Conservation (phyloP, 1,284 basidiomycete species). For the Flammula alnicola region DNA sequence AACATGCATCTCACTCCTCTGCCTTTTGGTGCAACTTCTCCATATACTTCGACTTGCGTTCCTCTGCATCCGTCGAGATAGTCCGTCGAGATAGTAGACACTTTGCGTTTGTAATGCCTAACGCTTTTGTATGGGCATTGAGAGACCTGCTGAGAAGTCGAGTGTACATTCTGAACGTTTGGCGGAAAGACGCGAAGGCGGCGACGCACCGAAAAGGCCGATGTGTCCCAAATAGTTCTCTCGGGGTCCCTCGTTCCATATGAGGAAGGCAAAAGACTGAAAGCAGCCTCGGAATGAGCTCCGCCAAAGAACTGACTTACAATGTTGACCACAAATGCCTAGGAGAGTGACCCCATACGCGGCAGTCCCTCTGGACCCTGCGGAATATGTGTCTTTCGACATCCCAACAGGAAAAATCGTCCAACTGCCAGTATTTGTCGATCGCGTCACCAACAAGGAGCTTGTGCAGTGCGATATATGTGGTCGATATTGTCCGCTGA, state of each 20-base stretch:
- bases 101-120: not conserved
- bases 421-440: too few relatives aligned
- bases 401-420: too few relatives aligned
- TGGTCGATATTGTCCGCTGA: too few relatives aligned
- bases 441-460: too few relatives aligned
- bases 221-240: not conserved
- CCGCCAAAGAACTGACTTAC: not conserved
- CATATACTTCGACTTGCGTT: conserved; percentile 26
- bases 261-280: conserved; percentile 2
- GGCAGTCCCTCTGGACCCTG: too few relatives aligned
- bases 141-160: conserved; percentile 7
- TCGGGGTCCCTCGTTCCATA: conserved; percentile 1
- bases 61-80: conserved; percentile 2
- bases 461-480: too few relatives aligned
- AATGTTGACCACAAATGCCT: not conserved
- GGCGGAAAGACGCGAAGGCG: not conserved
- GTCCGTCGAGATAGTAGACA: not conserved
- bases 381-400: too few relatives aligned
- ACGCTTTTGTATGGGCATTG: not conserved
- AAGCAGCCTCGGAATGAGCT: not conserved
- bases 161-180: conserved; percentile 3
- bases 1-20: conserved; percentile 29
- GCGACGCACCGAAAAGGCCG: not conserved
- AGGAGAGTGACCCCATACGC: not conserved
- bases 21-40: conserved; percentile 31